phyloP scores from a whole-genome alignment of 2,329 filamentous ascomycete species.

The Alternaria alternata region DNA sequence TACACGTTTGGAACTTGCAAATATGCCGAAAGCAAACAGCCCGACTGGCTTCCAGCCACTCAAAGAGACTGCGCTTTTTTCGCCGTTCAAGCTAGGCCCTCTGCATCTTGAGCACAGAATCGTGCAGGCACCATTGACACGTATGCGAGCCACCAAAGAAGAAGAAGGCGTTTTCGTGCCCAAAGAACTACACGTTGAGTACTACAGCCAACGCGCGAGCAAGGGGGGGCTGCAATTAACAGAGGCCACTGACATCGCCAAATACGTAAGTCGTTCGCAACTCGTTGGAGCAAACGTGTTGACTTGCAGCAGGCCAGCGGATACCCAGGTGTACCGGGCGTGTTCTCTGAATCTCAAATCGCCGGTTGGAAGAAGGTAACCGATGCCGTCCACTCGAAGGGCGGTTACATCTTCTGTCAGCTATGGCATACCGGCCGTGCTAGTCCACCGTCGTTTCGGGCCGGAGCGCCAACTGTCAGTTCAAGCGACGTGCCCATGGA shows the following conservation, averaged over 20 bases:
- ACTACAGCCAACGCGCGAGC: constrained; percentile 63
- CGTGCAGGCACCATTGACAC: constrained; percentile 52
- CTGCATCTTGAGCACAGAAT: constrained; percentile 51
- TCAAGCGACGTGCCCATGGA: constrained; percentile 53
- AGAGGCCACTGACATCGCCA: constrained; percentile 60
- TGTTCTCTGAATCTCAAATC: constrained; percentile 53
- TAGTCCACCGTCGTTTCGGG: constrained; percentile 52
- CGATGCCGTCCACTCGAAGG: constrained; percentile 60
- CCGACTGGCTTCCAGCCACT: constrained; percentile 41
- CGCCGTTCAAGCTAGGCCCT: constrained; percentile 43
- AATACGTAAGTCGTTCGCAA: constrained; percentile 34
- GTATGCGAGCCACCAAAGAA: constrained; percentile 59
- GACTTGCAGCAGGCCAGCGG: constrained; percentile 50
- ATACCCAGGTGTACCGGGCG: constrained; percentile 45
- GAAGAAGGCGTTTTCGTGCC: constrained; percentile 56
- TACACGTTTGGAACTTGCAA: constrained; percentile 14
- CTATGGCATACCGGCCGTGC: constrained; percentile 59
- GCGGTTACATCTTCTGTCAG: constrained; percentile 58
- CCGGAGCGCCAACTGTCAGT: constrained; percentile 47
- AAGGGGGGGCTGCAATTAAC: constrained; percentile 66
- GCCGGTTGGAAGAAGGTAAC: constrained; percentile 61
- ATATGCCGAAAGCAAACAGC: constrained; percentile 44
- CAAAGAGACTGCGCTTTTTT: constrained; percentile 44
- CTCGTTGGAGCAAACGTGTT: neutral
- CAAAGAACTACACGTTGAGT: constrained; percentile 57